Evolutionary conservation across 192 early-diverging fungal species (phyloP).

Genomic region (Coemansia sp.): DNA sequence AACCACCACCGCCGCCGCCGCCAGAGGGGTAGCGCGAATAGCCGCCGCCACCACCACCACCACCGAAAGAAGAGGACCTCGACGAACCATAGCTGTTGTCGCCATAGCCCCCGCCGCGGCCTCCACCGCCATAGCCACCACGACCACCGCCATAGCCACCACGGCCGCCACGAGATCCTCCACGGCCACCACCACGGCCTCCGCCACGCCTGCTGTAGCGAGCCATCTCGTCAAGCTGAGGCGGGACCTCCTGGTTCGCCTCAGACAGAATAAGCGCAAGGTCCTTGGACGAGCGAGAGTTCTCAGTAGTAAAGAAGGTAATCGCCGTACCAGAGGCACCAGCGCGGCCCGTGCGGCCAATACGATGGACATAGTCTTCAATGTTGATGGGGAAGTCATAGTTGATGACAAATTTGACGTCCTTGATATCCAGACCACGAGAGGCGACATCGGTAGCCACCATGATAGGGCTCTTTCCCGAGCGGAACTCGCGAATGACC

Average conservation of each 20-base stretch:
- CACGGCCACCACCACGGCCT: slow-evolving; percentile 28
- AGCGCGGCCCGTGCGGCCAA: slow-evolving; percentile 96
- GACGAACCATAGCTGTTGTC: slow-evolving; percentile 9
- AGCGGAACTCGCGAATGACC: slow-evolving; percentile 91
- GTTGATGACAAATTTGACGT: slow-evolving; percentile 98
- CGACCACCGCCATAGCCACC: slow-evolving; percentile 28
- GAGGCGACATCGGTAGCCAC: slow-evolving; percentile 99
- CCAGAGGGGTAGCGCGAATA: slow-evolving; percentile 30
- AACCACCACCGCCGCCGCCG: slow-evolving; percentile 16
- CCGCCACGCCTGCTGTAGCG: slow-evolving; percentile 59
- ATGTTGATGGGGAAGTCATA: slow-evolving; percentile 91
- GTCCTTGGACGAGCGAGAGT: slow-evolving; percentile 79
- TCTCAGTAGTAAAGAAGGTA: slow-evolving; percentile 91
- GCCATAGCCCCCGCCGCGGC: slow-evolving; percentile 15
- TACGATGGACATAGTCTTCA: slow-evolving; percentile 89
- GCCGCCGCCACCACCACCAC: slow-evolving; percentile 8
- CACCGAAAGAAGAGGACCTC: not conserved
- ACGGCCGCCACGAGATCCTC: slow-evolving; percentile 17
- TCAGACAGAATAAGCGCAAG: slow-evolving; percentile 85
- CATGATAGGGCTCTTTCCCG: slow-evolving; percentile 83
- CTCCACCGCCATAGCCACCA: slow-evolving; percentile 28
- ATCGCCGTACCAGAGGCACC: slow-evolving; percentile 86
- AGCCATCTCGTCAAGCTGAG: slow-evolving; percentile 71
- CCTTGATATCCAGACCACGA: slow-evolving; percentile 91
- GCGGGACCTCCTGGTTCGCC: slow-evolving; percentile 87